Percentiles rank a stretch among this genome's conserved stretches.
Evolutionary conservation across 202 grass and related monocot species (phyloP).

Genomic region (Panicum virgatum): DNA sequence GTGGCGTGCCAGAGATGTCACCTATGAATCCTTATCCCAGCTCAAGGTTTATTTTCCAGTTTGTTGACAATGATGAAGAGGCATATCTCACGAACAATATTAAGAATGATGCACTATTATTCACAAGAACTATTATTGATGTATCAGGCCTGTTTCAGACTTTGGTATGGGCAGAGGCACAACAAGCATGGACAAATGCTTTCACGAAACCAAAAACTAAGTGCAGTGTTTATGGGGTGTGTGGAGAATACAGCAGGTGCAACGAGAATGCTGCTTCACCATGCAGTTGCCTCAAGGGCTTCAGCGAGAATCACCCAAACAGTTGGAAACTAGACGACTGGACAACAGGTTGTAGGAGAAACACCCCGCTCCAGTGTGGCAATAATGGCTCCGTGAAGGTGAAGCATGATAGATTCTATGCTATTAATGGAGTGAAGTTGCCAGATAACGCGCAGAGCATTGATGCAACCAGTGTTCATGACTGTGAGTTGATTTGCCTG

Average conservation of each 20-base stretch:
- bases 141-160: slow-evolving; percentile 14
- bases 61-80: slow-evolving; percentile 32
- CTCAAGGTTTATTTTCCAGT: slow-evolving; percentile 23
- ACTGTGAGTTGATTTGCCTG: slow-evolving; percentile 41
- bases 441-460: slow-evolving; percentile 5
- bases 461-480: neutral
- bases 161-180: slow-evolving; percentile 26
- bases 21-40: neutral
- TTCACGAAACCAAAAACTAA: slow-evolving; percentile 27
- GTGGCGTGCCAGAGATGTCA: slow-evolving; percentile 42
- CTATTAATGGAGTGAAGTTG: slow-evolving; percentile 26
- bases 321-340: slow-evolving; percentile 34
- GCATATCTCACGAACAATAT: slow-evolving; percentile 25
- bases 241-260: slow-evolving; percentile 46
- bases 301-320: slow-evolving; percentile 28
- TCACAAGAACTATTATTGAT: slow-evolving; percentile 6
- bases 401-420: slow-evolving; percentile 40
- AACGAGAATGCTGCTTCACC: slow-evolving; percentile 21
- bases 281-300: slow-evolving; percentile 51
- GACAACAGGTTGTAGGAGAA: slow-evolving; percentile 45
- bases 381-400: neutral
- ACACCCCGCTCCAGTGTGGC: slow-evolving; percentile 30
- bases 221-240: slow-evolving; percentile 41
- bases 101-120: neutral
- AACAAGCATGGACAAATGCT: slow-evolving; percentile 25